Evolutionary conservation across 148 eudicot genomes (phyloP).

Genomic region (Rhododendron williamsianum): DNA sequence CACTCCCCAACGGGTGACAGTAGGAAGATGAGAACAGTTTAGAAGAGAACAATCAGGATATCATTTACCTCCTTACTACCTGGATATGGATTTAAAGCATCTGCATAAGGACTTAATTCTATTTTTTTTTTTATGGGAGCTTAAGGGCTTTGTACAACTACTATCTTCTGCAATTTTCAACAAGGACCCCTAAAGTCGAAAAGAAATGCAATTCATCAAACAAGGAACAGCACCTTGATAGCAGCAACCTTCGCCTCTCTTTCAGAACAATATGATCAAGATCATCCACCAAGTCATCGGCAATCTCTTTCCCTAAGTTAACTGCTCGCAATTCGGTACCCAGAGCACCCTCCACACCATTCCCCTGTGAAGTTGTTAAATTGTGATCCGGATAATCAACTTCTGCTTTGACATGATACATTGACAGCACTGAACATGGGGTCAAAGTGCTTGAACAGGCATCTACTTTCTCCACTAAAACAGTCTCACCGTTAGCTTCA

Average conservation of each 20-base stretch:
- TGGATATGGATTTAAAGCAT: not conserved
- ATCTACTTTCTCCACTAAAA: conserved; percentile 20
- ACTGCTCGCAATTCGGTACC: conserved; percentile 15
- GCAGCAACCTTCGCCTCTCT: conserved; percentile 53
- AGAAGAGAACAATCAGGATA: not conserved
- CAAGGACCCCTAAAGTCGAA: not conserved
- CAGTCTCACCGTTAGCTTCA: conserved; percentile 11
- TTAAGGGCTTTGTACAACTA: not conserved
- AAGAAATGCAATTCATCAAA: conserved; percentile 7
- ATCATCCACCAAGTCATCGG: conserved; percentile 36
- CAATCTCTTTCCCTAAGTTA: conserved; percentile 26
- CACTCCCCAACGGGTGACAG: not conserved
- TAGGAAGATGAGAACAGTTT: not conserved
- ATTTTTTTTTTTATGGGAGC: not conserved
- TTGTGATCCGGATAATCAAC: conserved; percentile 12
- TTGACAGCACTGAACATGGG: conserved; percentile 14
- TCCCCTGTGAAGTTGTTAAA: conserved; percentile 10
- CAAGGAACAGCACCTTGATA: conserved; percentile 42
- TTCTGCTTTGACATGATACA: conserved; percentile 18
- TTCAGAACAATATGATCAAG: conserved; percentile 56
- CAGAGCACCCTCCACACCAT: conserved; percentile 13
- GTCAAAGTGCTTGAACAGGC: not conserved
- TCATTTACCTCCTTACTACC: not conserved
- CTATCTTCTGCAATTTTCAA: not conserved
- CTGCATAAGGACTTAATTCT: not conserved